Percentiles rank a stretch among this genome's conserved stretches.
Evolutionary conservation across 2,329 filamentous ascomycete species (phyloP).

Genomic region (Ophiostoma ulmi): DNA sequence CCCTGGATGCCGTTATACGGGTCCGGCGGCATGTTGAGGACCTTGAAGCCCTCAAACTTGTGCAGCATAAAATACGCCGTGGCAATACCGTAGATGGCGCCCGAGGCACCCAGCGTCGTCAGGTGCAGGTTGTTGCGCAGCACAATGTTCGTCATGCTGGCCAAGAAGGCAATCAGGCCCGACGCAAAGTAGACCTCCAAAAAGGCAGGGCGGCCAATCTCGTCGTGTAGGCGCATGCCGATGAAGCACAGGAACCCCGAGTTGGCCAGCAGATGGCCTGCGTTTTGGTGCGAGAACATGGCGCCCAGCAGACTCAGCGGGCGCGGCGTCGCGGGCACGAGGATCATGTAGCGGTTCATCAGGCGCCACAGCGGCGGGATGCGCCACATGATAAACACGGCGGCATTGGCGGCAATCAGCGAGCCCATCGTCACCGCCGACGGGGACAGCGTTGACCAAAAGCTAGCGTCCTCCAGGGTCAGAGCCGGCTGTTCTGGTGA

Average conservation of each 20-base stretch:
- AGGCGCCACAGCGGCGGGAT: slow-evolving; percentile 59
- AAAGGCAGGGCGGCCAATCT: slow-evolving; percentile 64
- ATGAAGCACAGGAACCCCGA: slow-evolving; percentile 62
- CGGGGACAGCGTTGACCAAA: slow-evolving; percentile 58
- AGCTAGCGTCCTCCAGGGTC: slow-evolving; percentile 36
- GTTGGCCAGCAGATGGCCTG: slow-evolving; percentile 59
- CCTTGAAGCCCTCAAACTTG: slow-evolving; percentile 50
- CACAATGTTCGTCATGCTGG: slow-evolving; percentile 50
- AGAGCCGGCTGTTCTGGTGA: background rate
- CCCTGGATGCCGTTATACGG: slow-evolving; percentile 49
- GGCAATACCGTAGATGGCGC: slow-evolving; percentile 56
- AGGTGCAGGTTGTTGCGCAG: slow-evolving; percentile 42
- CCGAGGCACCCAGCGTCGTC: slow-evolving; percentile 63
- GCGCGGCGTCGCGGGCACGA: slow-evolving; percentile 60
- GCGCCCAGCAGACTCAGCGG: slow-evolving; percentile 58
- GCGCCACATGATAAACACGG: slow-evolving; percentile 56
- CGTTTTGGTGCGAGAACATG: slow-evolving; percentile 62
- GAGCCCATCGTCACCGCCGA: slow-evolving; percentile 59
- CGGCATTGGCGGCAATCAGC: slow-evolving; percentile 56
- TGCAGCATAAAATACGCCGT: slow-evolving; percentile 59
- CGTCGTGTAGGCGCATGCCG: slow-evolving; percentile 62
- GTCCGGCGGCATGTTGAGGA: slow-evolving; percentile 54
- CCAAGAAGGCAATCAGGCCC: slow-evolving; percentile 54
- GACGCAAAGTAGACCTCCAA: slow-evolving; percentile 60
- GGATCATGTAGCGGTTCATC: slow-evolving; percentile 64